phyloP scores from a whole-genome alignment of 1,284 basidiomycete species.

The Megacollybia platyphylla region DNA sequence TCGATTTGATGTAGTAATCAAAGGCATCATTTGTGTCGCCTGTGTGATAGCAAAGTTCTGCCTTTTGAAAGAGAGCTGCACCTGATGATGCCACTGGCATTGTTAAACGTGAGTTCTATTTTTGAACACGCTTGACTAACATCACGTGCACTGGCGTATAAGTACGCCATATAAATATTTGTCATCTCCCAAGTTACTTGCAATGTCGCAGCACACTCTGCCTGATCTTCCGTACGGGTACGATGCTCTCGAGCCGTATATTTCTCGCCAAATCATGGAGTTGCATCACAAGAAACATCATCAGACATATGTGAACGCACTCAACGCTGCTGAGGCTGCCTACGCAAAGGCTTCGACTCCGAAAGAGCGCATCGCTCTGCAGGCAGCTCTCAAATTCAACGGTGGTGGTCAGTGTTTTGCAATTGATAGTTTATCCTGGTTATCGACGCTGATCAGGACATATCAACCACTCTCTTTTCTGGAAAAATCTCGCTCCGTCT shows the following conservation, averaged over 20 bases:
- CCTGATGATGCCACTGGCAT: conserved; percentile 6
- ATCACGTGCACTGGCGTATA: neutral
- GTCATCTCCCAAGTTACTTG: neutral
- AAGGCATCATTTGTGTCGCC: conserved; percentile 10
- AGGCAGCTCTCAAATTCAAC: conserved; percentile 64
- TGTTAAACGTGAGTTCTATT: too few relatives aligned
- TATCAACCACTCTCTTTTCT: conserved; percentile 90
- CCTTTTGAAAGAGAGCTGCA: conserved; percentile 10
- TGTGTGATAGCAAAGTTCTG: conserved; percentile 8
- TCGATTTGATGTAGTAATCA: conserved; percentile 13
- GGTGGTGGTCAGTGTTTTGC: conserved; percentile 35
- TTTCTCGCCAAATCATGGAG: conserved; percentile 71
- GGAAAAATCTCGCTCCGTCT: conserved; percentile 75
- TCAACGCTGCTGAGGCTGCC: conserved; percentile 67
- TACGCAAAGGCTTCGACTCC: conserved; percentile 52
- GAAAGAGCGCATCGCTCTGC: conserved; percentile 70
- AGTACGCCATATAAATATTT: neutral
- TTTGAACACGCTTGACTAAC: neutral
- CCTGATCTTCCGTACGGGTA: conserved; percentile 82
- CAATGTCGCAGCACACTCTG: conserved; percentile 32
- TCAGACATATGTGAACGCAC: conserved; percentile 64
- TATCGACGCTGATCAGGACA: conserved; percentile 36
- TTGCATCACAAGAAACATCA: conserved; percentile 87
- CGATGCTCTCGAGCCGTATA: conserved; percentile 80
- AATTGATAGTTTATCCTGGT: neutral